Evolutionary conservation across 2,329 filamentous ascomycete genomes (phyloP).

Genomic region (Helotiales sp.): DNA sequence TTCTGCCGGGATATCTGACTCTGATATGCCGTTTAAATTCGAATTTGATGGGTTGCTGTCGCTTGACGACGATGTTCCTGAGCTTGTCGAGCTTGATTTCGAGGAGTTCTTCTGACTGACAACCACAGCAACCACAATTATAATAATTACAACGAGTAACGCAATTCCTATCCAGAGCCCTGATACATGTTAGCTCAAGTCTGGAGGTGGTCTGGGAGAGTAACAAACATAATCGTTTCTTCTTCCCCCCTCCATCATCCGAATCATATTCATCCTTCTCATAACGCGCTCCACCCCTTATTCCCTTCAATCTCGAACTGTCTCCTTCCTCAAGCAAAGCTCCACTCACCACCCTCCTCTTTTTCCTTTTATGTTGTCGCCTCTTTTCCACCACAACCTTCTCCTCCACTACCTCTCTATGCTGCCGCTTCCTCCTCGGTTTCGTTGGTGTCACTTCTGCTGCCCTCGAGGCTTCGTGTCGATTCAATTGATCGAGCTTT

Average conservation of each 20-base stretch:
- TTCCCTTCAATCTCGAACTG: conserved; percentile 57
- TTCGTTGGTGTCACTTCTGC: conserved; percentile 36
- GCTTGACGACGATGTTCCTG: conserved; percentile 26
- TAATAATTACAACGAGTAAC: conserved; percentile 60
- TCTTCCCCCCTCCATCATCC: conserved; percentile 52
- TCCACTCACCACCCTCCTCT: conserved; percentile 70
- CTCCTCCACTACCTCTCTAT: conserved; percentile 35
- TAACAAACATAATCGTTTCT: conserved; percentile 65
- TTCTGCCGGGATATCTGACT: conserved; percentile 55
- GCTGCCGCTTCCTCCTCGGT: conserved; percentile 32
- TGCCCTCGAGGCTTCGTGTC: conserved; percentile 27
- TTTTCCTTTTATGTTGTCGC: conserved; percentile 42
- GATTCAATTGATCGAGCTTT: conserved; percentile 41
- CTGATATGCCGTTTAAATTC: conserved; percentile 58
- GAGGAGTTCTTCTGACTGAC: conserved; percentile 61
- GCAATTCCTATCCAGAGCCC: conserved; percentile 56
- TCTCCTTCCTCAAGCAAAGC: conserved; percentile 71
- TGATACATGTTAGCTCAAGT: conserved; percentile 26
- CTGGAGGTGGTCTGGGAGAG: not conserved
- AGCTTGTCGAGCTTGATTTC: conserved; percentile 25
- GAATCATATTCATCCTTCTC: conserved; percentile 47
- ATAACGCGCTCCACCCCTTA: conserved; percentile 51
- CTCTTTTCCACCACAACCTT: conserved; percentile 37
- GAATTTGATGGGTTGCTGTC: conserved; percentile 44
- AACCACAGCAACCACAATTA: conserved; percentile 70